These are phyloP conservation scores for Albifimbria verrucaria DNA, from an alignment of 2,329 filamentous ascomycete species.

Conservation along the genomic window DNA sequence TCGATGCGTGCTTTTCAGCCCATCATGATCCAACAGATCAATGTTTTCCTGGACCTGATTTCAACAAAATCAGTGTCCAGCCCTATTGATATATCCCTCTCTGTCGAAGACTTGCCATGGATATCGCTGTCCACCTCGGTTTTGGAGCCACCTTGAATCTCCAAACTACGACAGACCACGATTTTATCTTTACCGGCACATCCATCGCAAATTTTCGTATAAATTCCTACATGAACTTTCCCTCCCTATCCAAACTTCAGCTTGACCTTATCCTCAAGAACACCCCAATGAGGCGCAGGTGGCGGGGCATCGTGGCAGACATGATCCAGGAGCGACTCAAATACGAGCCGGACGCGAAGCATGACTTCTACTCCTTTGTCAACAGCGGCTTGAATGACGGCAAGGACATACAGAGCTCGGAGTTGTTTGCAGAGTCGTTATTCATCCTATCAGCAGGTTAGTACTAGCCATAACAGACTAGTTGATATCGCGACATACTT, in stretches of 20 bases:
- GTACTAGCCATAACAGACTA: background rate
- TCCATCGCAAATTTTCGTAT: background rate
- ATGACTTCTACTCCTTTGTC: background rate
- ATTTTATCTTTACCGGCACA: background rate
- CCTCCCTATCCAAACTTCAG: background rate
- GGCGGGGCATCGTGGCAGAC: background rate
- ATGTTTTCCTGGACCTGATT: conserved; percentile 1
- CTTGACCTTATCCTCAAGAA: background rate
- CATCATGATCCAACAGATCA: background rate
- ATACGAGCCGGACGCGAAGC: background rate
- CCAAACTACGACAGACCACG: background rate
- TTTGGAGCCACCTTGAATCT: background rate
- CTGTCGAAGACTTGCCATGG: background rate
- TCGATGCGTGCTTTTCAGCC: conserved; percentile 5
- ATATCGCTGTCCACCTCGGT: background rate
- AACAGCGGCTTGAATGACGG: background rate
- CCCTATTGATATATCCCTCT: background rate
- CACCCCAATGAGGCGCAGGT: background rate
- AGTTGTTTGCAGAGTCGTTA: background rate
- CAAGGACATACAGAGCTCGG: background rate
- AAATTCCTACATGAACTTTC: background rate
- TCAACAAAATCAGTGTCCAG: background rate
- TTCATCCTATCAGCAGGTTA: background rate
- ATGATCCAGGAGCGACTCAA: background rate
- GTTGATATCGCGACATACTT: background rate